These are phyloP conservation scores for Rhynchospora pubera DNA, from an alignment of 176 grass and related monocot species.

Conservation along the genomic window DNA sequence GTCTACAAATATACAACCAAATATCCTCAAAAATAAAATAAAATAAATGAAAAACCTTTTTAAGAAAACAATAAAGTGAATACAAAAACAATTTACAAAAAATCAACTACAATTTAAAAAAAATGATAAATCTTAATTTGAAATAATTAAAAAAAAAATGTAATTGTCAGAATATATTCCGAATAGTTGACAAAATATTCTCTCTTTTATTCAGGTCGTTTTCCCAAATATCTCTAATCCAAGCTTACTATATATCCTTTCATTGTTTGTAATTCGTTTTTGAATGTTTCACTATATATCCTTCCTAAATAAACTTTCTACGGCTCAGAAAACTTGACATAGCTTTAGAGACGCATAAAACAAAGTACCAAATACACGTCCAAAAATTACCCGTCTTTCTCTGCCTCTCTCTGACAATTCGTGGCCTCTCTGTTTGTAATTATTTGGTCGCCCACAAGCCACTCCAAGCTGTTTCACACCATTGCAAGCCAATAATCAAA, in stretches of 20 bases:
- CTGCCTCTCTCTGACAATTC: background rate
- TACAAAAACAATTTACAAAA: background rate
- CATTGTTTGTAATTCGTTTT: no score
- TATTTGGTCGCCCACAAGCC: background rate
- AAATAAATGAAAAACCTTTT: background rate
- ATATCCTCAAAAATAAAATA: background rate
- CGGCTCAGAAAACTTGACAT: background rate
- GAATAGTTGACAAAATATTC: background rate
- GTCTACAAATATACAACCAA: background rate
- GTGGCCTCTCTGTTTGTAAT: background rate
- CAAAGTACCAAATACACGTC: background rate
- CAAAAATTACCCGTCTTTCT: background rate
- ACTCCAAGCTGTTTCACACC: constrained; percentile 7
- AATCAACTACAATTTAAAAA: background rate
- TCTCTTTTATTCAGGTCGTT: background rate
- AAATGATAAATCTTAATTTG: background rate
- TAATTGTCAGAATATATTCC: background rate
- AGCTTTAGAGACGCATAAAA: background rate
- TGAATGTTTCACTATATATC: no score
- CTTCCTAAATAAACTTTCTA: background rate
- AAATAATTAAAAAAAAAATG: background rate
- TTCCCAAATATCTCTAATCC: background rate
- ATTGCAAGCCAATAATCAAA: background rate
- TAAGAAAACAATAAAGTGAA: background rate
- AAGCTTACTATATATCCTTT: no score